Evolutionary conservation across 192 early-diverging fungal genomes (phyloP).

Genomic region (Pecoramyces ruminantium): DNA sequence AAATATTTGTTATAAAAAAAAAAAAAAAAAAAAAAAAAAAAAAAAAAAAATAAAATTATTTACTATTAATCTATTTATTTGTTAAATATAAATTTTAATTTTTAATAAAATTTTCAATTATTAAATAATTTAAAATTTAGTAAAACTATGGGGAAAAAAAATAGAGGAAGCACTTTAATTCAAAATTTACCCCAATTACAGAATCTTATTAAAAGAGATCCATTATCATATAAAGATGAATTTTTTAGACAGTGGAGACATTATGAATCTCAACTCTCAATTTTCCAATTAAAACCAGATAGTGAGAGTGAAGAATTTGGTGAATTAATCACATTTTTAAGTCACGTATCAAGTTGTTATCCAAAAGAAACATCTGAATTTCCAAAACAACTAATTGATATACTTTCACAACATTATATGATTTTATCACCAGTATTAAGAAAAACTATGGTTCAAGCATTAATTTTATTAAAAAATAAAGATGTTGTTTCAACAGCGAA

Average conservation of each 20-base stretch:
- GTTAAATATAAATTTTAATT: too few species aligned
- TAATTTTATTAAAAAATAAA: slow-evolving; percentile 76
- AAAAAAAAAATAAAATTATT: too few species aligned
- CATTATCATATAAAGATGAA: slow-evolving; percentile 80
- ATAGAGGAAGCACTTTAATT: background rate
- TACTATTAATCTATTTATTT: too few species aligned
- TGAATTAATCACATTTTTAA: slow-evolving; percentile 78
- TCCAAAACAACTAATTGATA: slow-evolving; percentile 64
- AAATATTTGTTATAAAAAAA: too few species aligned
- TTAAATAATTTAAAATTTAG: too few species aligned
- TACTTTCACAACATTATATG: slow-evolving; percentile 64
- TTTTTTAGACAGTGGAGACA: slow-evolving; percentile 87
- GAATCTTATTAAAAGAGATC: slow-evolving; percentile 93
- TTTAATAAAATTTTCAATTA: too few species aligned
- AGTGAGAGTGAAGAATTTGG: slow-evolving; percentile 63
- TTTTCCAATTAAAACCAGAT: slow-evolving; percentile 72
- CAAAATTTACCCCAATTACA: slow-evolving; percentile 90
- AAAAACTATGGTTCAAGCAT: slow-evolving; percentile 71
- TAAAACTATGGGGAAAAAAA: background rate
- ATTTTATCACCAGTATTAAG: slow-evolving; percentile 70
- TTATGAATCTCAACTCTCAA: slow-evolving; percentile 68
- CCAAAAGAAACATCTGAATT: slow-evolving; percentile 62
- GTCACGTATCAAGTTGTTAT: slow-evolving; percentile 71
- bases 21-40: too few species aligned
- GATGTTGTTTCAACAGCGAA: slow-evolving; percentile 41